Evolutionary conservation across 441 rosid genomes (phyloP).

Genomic region (Populus hybrid): DNA sequence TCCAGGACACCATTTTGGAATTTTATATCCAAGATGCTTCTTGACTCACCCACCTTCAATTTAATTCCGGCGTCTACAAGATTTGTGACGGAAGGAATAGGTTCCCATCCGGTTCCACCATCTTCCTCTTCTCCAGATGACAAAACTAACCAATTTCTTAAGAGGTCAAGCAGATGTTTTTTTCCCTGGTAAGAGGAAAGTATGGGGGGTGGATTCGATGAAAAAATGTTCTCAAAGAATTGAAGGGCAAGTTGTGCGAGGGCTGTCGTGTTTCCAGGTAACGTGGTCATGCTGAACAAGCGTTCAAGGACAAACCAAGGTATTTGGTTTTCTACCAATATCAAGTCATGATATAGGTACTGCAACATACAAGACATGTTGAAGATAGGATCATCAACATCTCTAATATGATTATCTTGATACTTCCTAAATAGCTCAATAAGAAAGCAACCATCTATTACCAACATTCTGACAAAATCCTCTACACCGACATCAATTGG

Average conservation of each 20-base stretch:
- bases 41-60: constrained; percentile 4
- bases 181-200: neutral
- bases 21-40: constrained; percentile 22
- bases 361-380: constrained; percentile 25
- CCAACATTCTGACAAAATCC: constrained; percentile 24
- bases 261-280: neutral
- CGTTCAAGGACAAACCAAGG: constrained; percentile 38
- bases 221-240: constrained; percentile 22
- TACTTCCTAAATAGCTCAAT: constrained; percentile 21
- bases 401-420: neutral
- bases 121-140: neutral
- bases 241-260: constrained; percentile 17
- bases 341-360: constrained; percentile 30
- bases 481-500: neutral
- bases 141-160: constrained; percentile 17
- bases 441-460: constrained; percentile 33
- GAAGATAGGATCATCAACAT: constrained; percentile 23
- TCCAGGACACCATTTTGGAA: constrained; percentile 23
- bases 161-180: constrained; percentile 30
- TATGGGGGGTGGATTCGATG: constrained; percentile 1
- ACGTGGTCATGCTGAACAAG: constrained; percentile 14
- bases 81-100: constrained; percentile 19
- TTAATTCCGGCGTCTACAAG: constrained; percentile 28
- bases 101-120: constrained; percentile 12
- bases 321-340: constrained; percentile 33